A percentile compares a stretch with the other conserved stretches of the same genome.
Conservation (phyloP, 2,329 filamentous ascomycete species). For the Paecilomyces niveus region DNA sequence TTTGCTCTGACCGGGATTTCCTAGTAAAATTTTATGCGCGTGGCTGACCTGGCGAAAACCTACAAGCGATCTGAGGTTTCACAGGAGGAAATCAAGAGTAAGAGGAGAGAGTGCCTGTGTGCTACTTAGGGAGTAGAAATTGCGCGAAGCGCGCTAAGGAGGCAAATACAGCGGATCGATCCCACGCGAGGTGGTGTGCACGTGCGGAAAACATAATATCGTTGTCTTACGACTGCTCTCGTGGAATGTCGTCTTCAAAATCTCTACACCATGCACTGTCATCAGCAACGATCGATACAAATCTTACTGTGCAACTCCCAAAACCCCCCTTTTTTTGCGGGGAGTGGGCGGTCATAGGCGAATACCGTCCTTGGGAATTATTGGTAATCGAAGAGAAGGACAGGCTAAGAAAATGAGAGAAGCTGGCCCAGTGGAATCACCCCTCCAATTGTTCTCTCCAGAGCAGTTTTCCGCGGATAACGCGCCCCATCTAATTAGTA, state of each 20-base stretch:
- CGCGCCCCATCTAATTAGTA: neutral
- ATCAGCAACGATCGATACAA: neutral
- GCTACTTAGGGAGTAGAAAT: neutral
- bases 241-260: neutral
- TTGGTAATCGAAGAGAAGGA: neutral
- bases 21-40: neutral
- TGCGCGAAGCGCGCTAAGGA: neutral
- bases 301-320: neutral
- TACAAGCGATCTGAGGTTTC: neutral
- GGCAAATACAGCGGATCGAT: neutral
- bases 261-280: neutral
- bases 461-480: too few species aligned
- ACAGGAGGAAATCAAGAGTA: neutral
- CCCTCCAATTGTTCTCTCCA: too few species aligned
- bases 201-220: neutral
- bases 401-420: neutral
- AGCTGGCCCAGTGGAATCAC: neutral
- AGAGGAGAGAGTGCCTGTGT: neutral
- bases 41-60: neutral
- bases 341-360: neutral
- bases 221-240: neutral
- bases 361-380: neutral
- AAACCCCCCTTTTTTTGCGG: too few species aligned
- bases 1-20: neutral
- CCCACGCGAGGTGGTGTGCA: neutral